A percentile compares a stretch with the other conserved stretches of the same genome.
Evolutionary conservation across 805 yeast genomes (phyloP).

Genomic region (Kluyveromyces wickerhamii): DNA sequence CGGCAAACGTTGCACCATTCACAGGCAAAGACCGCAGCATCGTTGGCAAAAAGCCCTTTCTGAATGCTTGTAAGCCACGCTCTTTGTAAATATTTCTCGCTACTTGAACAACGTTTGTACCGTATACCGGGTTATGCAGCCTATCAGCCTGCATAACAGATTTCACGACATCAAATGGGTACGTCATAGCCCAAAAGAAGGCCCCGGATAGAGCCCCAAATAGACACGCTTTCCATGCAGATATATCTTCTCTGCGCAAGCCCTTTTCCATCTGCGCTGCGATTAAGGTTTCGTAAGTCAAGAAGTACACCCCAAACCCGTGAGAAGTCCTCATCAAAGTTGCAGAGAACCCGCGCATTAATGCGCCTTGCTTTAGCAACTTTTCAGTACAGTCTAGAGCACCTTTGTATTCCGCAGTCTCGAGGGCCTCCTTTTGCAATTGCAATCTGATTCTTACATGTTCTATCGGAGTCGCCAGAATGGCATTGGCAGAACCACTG

Average conservation of each 20-base stretch:
- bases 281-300: conserved; percentile 83
- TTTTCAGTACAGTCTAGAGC: conserved; percentile 36
- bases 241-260: conserved; percentile 58
- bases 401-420: conserved; percentile 48
- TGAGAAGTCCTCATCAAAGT: conserved; percentile 78
- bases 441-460: conserved; percentile 90
- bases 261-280: conserved; percentile 39
- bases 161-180: conserved; percentile 88
- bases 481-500: conserved; percentile 90
- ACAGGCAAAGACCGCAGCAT: conserved; percentile 96
- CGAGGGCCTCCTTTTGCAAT: conserved; percentile 40
- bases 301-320: conserved; percentile 84
- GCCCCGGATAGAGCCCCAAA: conserved; percentile 92
- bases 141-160: conserved; percentile 78
- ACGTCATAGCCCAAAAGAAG: conserved; percentile 72
- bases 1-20: conserved; percentile 92
- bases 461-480: conserved; percentile 89
- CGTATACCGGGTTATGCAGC: conserved; percentile 51
- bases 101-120: conserved; percentile 52
- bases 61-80: conserved; percentile 71
- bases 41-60: conserved; percentile 88
- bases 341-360: conserved; percentile 77
- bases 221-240: conserved; percentile 78
- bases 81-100: conserved; percentile 42
- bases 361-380: conserved; percentile 45